Evolutionary conservation across 257 asterid species (phyloP), one percentile per base, ranked within the genome.

Genomic region (Osmanthus fragrans): DNA sequence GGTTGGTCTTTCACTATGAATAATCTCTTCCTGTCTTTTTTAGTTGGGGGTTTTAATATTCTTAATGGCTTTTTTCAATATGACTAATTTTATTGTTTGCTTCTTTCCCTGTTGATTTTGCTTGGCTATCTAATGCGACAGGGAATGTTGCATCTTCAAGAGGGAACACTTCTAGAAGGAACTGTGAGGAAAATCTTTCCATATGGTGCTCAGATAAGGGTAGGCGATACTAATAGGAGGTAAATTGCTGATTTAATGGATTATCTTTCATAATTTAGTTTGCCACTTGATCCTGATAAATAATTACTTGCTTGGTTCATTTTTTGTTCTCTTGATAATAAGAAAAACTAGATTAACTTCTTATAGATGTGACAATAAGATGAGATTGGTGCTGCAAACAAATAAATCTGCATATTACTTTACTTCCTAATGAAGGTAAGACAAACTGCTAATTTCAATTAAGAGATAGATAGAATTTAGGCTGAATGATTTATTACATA

Each of bases 171-270:
- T 80, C 91, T 96, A 15, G 90, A 90, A 45, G 97, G 99, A 83
- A 92, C 98, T 3, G 97, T 96, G 71, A 81, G n/a, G 86, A 90
- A 85, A 77, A 76, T 96, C 71, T 87, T 77, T 60, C 97, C 97
- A n/a, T 93, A 87, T 69, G 99, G 99, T 66, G 98, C 97, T 27
- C 98, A 93, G 81, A 92, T 96, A 74, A 80, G 90, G 93, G 90
- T 93, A 73, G 97, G 98, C 16, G 95, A 93, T 75, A 89, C 88
- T 65, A 96, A 93, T 37, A 86, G 99, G 83, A 90, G 99, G 98
- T 96, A 77, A 85, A 81, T 70, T 70, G n/a, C 69, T 3, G 8
- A 71, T 70, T 47, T 47, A 23, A 16, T 71, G 29, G 64, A 11
- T 73, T 39, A 71, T 21, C 30, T 51, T 75, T 58, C 27, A 25